Evolutionary conservation across 441 rosid species (phyloP), one percentile per base, ranked within the genome.

Genomic region (Capsella rubella): DNA sequence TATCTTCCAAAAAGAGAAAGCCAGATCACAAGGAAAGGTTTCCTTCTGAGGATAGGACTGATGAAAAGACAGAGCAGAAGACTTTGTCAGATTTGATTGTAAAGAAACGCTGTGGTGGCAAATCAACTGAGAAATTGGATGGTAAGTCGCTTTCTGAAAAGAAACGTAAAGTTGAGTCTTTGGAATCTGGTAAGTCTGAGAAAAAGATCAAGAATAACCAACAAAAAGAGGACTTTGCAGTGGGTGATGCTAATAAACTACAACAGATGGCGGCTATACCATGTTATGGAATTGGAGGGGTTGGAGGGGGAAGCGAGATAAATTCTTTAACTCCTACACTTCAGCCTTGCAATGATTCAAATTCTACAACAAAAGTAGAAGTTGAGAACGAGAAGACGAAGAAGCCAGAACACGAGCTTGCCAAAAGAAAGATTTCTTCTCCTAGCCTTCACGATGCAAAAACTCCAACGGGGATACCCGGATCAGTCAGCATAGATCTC

Each of bases 221-320:
- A 68, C 55, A 62, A 57, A 14, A 34, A 15, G 67, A 71, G 59
- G 68, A 27, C 15, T 27, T 12, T 5, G 58, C 85, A 35, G 15
- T 53, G 21, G 67, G 47, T 35, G 72, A 54, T 29, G 53, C 52
- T 37, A 57, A 29, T 40, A 74, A 78, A 28, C 69, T 84, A 50
- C 68, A 57, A 50, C 68, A 57, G 21, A 81, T 73, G 64, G 49
- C 27, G 28, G 35, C 57, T 32, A 73, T 79, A 72, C 84, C 70
- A 71, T 70, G 74, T 66, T 80, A 67, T 8, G 77, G 81, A 49
- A 83, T 83, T 46, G 84, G 84, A 66, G 85, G 59, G 40, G 88
- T 83, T 46, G 84, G 84, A 66, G 85, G 59, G 40, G 88, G 85
- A 40, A 81, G 80, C 69, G 84, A 82, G 63, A 64, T 88, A 67